Percentiles rank a stretch among this genome's conserved stretches.
These are phyloP conservation scores for Phytophthora idaei DNA, from an alignment of 352 stramenopile genomes.

Conservation along the genomic window DNA sequence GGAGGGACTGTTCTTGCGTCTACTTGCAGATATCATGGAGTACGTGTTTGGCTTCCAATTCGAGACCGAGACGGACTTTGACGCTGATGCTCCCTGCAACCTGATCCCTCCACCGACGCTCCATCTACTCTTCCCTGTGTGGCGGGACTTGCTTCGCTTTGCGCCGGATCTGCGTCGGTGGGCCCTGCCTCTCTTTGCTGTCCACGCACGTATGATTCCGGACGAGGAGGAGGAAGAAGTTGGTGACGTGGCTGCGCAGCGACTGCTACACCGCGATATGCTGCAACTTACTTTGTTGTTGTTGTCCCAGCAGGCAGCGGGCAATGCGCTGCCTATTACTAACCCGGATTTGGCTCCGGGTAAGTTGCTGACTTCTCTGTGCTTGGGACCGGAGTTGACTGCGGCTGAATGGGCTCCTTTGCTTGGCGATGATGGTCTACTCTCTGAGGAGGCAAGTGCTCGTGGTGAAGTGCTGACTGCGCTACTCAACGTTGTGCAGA, in stretches of 20 bases:
- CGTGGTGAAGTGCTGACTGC: constrained; percentile 68
- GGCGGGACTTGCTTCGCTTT: constrained; percentile 59
- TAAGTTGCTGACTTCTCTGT: constrained; percentile 65
- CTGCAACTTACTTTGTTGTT: constrained; percentile 70
- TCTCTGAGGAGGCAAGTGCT: constrained; percentile 62
- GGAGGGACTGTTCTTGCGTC: constrained; percentile 61
- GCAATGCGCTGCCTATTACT: constrained; percentile 60
- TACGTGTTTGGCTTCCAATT: constrained; percentile 86
- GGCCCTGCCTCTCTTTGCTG: constrained; percentile 75
- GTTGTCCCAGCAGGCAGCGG: constrained; percentile 58
- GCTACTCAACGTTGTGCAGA: constrained; percentile 61
- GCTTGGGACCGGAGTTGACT: constrained; percentile 61
- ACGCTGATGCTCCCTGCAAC: constrained; percentile 67
- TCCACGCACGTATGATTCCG: constrained; percentile 85
- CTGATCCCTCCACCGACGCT: constrained; percentile 73
- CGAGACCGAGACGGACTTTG: constrained; percentile 78
- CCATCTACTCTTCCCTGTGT: constrained; percentile 79
- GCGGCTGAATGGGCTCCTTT: constrained; percentile 69
- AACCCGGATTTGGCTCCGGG: constrained; percentile 64
- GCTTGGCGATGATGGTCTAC: constrained; percentile 68
- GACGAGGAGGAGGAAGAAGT: constrained; percentile 90
- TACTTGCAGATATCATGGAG: constrained; percentile 70
- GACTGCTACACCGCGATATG: constrained; percentile 77
- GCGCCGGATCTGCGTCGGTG: constrained; percentile 65
- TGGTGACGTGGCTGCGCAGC: constrained; percentile 78